Evolutionary conservation across 805 yeast species (phyloP), one percentile per base, ranked within the genome.

Genomic region (Myxozyma nipponensis): DNA sequence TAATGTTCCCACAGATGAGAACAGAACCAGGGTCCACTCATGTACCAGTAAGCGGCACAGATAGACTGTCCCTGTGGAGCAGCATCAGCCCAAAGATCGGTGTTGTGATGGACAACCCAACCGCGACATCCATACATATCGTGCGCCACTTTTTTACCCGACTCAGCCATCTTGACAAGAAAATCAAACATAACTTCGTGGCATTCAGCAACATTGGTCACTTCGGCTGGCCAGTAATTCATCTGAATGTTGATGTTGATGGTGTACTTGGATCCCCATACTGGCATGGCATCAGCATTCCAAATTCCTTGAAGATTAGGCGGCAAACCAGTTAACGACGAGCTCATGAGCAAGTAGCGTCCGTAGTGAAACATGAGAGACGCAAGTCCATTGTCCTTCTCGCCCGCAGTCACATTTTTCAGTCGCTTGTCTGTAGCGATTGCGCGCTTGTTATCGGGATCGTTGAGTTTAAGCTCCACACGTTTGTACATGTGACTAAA

Each of bases 211-310:
- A 50, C 41, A 19, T 42, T 46, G 7, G 44, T 28, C n/a, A 26
- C 34, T n/a, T 50, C 44, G 3, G 46, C 23, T 9, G 50, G 54
- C 34, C 28, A 50, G 41, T 50, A 50, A 23, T 50, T 50, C 54
- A 50, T 50, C 24, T 50, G 47, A 6, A 44, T 50, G 25, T 50
- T 50, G 40, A 50, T 50, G 24, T 50, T 49, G 17, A 50, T 41
- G 23, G 47, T 49, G 43, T 46, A 50, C 26, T 50, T 49, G 28
- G 50, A 50, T 23, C 51, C 41, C 54, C 54, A 50, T 34, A 19
- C 21, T 19, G 35, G 36, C 36, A 39, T 2, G 54, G 45, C 23
- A 19, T 46, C 50, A 26, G 46, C 51, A 32, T 50, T 50, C 54
- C 54, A 50, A 21, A 47, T 18, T 19, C 54, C 54, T 46, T 50